phyloP scores from a whole-genome alignment of 129 eudicot species.

The Centella asiatica region DNA sequence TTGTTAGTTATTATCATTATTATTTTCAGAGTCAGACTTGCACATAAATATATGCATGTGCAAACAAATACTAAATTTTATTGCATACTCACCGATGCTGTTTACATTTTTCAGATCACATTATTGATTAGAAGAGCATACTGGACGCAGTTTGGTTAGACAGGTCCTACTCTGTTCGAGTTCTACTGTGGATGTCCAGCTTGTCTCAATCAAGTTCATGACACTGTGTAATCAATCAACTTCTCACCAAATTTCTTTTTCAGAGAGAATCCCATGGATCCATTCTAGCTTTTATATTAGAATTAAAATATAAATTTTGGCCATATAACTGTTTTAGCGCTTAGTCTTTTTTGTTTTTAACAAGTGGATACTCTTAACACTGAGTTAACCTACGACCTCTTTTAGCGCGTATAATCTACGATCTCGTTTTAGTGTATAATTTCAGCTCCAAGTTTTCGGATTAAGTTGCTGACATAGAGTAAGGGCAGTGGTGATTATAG shows the following conservation, averaged over 20 bases:
- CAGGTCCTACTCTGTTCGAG: conserved; percentile 3
- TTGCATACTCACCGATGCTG: not conserved
- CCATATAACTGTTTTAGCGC: not conserved
- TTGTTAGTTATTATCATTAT: not conserved
- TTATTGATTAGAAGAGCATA: not conserved
- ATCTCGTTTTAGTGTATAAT: not conserved
- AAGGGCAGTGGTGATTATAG: no score
- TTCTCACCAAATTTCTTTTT: not conserved
- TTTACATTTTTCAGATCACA: no score
- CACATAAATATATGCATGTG: not conserved
- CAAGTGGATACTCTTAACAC: no score
- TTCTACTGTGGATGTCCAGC: not conserved
- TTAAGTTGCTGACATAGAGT: no score
- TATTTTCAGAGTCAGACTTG: conserved; percentile 5
- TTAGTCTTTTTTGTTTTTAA: not conserved
- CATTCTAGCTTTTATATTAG: no score
- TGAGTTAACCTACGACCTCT: no score
- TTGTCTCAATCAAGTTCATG: not conserved
- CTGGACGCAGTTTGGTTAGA: not conserved
- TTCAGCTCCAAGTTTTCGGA: not conserved
- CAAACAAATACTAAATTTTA: not conserved
- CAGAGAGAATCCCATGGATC: not conserved
- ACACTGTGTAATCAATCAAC: not conserved
- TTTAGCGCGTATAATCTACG: no score
- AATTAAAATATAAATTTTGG: not conserved